Conservation (phyloP, 345 rosid genomes). For the Anastatica hierochuntica region DNA sequence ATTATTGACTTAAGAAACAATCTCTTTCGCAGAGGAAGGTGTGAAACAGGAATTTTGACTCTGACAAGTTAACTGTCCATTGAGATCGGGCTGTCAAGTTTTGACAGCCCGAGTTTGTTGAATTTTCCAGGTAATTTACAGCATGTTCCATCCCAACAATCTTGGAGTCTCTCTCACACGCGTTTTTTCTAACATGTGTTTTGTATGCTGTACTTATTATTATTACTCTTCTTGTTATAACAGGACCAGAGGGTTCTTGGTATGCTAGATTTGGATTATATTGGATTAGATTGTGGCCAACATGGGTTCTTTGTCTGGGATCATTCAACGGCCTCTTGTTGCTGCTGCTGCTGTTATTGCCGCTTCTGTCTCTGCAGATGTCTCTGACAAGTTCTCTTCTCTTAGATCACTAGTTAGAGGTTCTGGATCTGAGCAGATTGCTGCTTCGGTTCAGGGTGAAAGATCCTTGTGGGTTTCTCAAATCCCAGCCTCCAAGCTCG, state of each 20-base stretch:
- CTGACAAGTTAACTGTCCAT: slow-evolving; percentile 1
- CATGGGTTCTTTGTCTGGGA: slow-evolving; percentile 78
- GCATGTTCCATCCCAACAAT: slow-evolving; percentile 2
- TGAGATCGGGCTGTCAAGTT: slow-evolving; percentile 19
- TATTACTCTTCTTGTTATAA: neutral
- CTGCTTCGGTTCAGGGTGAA: slow-evolving; percentile 31
- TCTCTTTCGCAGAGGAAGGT: slow-evolving; percentile 6
- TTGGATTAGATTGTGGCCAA: slow-evolving; percentile 6
- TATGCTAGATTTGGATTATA: too few relatives aligned
- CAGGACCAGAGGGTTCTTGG: too few relatives aligned
- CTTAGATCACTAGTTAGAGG: slow-evolving; percentile 24
- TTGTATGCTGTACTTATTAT: neutral
- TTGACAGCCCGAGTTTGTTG: slow-evolving; percentile 27
- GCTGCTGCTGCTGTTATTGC: slow-evolving; percentile 72
- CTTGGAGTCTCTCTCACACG: slow-evolving; percentile 5
- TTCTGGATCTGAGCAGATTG: slow-evolving; percentile 29
- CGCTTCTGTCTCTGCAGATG: slow-evolving; percentile 65
- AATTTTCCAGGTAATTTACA: slow-evolving; percentile 25
- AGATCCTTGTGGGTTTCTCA: slow-evolving; percentile 49
- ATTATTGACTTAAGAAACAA: too few relatives aligned
- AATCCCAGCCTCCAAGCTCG: slow-evolving; percentile 51
- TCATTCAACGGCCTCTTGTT: slow-evolving; percentile 70
- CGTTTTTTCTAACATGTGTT: slow-evolving; percentile 13
- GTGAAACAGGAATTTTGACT: slow-evolving; percentile 13
- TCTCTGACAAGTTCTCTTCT: slow-evolving; percentile 48